A percentile compares a stretch with the other conserved stretches of the same genome.
phyloP scores from a whole-genome alignment of 345 rosid genomes.

The Pugionium dolabratum region DNA sequence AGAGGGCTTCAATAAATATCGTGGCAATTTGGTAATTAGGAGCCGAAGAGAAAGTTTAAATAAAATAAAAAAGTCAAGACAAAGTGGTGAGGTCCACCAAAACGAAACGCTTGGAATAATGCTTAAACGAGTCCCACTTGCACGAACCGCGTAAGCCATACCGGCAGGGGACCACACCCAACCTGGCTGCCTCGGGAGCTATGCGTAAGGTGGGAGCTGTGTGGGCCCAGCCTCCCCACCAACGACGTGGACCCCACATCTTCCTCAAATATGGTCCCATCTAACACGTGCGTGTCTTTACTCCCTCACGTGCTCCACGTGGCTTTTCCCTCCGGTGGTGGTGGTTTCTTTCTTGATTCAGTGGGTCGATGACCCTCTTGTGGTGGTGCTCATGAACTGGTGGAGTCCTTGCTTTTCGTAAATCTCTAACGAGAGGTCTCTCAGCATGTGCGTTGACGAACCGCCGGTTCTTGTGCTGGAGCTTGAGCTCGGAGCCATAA shows the following conservation, averaged over 20 bases:
- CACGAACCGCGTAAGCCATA: too few relatives aligned
- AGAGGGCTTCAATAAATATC: constrained; percentile 12
- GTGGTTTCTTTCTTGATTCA: constrained; percentile 21
- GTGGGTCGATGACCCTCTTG: constrained; percentile 50
- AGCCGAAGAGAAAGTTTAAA: constrained; percentile 15
- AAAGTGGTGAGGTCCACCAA: constrained; percentile 31
- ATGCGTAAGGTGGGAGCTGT: too few relatives aligned
- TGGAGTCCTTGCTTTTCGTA: constrained; percentile 67
- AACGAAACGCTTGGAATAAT: constrained; percentile 26
- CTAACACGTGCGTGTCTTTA: constrained; percentile 58
- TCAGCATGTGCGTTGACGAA: too few relatives aligned
- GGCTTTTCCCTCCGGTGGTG: constrained; percentile 32
- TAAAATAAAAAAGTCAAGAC: constrained; percentile 23
- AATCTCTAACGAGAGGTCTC: constrained; percentile 74
- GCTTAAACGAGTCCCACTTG: constrained; percentile 31
- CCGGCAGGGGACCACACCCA: too few relatives aligned
- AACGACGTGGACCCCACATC: constrained; percentile 42
- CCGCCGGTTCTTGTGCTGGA: too few relatives aligned
- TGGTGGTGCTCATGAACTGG: constrained; percentile 54
- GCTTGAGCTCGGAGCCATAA: too few relatives aligned
- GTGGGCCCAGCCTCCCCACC: constrained; percentile 62
- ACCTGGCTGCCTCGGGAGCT: constrained; percentile 52
- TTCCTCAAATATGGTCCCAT: constrained; percentile 51
- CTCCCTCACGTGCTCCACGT: constrained; percentile 62
- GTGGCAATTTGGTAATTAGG: constrained; percentile 6